These are phyloP conservation scores for Nepenthes gracilis DNA, from an alignment of 148 eudicot species.

Conservation along the genomic window DNA sequence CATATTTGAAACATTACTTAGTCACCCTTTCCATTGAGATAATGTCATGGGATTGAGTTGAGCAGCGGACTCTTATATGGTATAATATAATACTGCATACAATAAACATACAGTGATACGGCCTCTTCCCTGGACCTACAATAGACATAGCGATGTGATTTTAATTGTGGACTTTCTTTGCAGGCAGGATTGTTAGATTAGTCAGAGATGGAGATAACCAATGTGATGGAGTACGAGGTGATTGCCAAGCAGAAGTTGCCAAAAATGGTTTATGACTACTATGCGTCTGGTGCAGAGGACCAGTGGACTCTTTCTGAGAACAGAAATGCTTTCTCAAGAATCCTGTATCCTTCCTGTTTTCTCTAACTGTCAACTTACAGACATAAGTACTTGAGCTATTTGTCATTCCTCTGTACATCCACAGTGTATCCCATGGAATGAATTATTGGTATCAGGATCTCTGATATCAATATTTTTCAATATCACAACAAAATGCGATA, in stretches of 20 bases:
- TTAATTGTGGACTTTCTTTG: background rate
- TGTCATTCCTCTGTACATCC: background rate
- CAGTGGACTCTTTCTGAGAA: conserved; percentile 96
- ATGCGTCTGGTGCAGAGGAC: conserved; percentile 99
- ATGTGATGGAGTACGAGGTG: conserved; percentile 79
- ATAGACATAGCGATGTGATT: background rate
- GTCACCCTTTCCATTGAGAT: background rate
- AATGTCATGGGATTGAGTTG: background rate
- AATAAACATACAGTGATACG: too few species aligned
- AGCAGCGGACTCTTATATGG: too few species aligned
- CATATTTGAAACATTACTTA: background rate
- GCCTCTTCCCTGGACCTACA: too few species aligned
- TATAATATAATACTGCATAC: too few species aligned
- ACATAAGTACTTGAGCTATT: background rate
- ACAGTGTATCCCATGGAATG: background rate
- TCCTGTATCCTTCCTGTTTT: conserved; percentile 38
- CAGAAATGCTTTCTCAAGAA: conserved; percentile 88
- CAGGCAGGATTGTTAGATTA: background rate
- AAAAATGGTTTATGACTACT: conserved; percentile 89
- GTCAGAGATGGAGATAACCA: conserved; percentile 65
- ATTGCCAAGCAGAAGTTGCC: conserved; percentile 93
- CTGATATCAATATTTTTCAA: too few species aligned
- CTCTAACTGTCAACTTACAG: background rate
- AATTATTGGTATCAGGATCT: too few species aligned
- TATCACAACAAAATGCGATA: too few species aligned